Evolutionary conservation across 306 rosid species (phyloP), one percentile per base, ranked within the genome.

Genomic region (Prunus kanzakura): DNA sequence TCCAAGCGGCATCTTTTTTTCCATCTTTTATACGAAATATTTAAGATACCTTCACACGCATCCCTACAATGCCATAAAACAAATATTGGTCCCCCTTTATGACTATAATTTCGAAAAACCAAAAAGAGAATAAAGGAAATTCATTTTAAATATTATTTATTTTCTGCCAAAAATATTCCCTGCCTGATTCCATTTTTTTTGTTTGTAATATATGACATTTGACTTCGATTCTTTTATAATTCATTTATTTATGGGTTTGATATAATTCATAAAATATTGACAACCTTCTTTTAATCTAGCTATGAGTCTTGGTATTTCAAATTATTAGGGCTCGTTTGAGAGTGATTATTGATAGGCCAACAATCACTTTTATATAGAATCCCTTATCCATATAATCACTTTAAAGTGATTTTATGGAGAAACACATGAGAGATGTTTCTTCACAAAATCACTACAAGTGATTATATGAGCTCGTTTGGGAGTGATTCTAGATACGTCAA

Each of bases 1-100:
- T 69, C 14, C 67, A 15, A 63, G 56, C 18, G 30, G 58, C 77
- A 73, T 60, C 57, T 29, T 72, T 52, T 16, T 16, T 50, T 52
- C 64, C 64, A 25, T 54, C 13, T n/a, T 55, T 19, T 38, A 56
- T 64, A 47, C 55, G 35, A 73, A 78, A 78, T 64, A 75, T 75
- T 75, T 60, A 38, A 63, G 18, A 47, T 75, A 65, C 22, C 58
- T 23, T 12, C 1, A 70, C 78, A 76, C 78, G 84, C 84, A 71
- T 81, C 74, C 51, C 77, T 58, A 71, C 77, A 16, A 47, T 65
- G 29, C 74, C 63, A 56, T 76, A n/a, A 43, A 56, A n/a, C 60
- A 29, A 47, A 64, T 32, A 75, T 64, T 63, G 78, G 78, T 49
- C 71, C 63, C 78, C 71, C 2, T 52, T 35, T 67, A 23, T 46